Evolutionary conservation across 257 asterid genomes (phyloP).

Genomic region (Orobanche coerulescens): DNA sequence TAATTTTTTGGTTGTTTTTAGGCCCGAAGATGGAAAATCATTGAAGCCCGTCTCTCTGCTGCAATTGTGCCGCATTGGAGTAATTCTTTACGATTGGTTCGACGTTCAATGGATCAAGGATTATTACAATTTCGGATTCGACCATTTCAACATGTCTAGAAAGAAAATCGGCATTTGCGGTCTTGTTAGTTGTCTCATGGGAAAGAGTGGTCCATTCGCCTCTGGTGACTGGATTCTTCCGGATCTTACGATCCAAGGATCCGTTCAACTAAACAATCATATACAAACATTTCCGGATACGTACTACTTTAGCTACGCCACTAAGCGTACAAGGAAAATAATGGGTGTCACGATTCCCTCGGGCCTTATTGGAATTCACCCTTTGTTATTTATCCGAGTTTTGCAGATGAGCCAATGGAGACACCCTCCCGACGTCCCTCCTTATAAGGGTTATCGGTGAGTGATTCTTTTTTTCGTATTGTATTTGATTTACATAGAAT

Average conservation of each 20-base stretch:
- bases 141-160: conserved; percentile 85
- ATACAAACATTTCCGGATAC: conserved; percentile 69
- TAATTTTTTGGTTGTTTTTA: conserved; percentile 22
- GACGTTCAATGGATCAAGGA: conserved; percentile 68
- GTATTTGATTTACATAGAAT: neutral
- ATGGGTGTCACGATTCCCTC: conserved; percentile 77
- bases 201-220: conserved; percentile 83
- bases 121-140: conserved; percentile 87
- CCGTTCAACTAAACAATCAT: conserved; percentile 53
- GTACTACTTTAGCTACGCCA: conserved; percentile 92
- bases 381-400: conserved; percentile 71
- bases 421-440: conserved; percentile 70
- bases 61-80: conserved; percentile 85
- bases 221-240: conserved; percentile 96
- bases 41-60: conserved; percentile 70
- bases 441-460: conserved; percentile 87
- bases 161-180: conserved; percentile 72
- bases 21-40: conserved; percentile 85
- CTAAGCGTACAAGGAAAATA: conserved; percentile 59
- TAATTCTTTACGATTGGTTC: conserved; percentile 79
- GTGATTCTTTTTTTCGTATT: conserved; percentile 10
- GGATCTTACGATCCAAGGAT: conserved; percentile 83
- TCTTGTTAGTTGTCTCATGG: conserved; percentile 63
- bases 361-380: conserved; percentile 77
- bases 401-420: conserved; percentile 89